Evolutionary conservation across 805 yeast species (phyloP).

Genomic region (Saccharomycopsis amapae): DNA sequence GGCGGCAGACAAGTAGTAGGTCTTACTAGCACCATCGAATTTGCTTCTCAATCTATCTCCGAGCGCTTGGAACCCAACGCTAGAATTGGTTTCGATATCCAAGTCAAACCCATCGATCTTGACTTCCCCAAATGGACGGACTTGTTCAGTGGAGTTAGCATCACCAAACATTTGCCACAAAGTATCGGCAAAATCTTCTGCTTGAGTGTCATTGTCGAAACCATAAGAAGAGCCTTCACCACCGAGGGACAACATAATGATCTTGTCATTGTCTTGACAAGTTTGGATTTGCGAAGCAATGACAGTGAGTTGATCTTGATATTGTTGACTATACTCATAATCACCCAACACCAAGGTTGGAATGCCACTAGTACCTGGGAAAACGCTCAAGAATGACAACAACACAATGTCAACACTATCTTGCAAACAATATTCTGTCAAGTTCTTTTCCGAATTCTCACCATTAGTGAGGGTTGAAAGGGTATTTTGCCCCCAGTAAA

Average conservation of each 20-base stretch:
- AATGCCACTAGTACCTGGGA: slow-evolving; percentile 40
- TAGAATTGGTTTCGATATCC: slow-evolving; percentile 60
- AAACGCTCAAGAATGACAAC: slow-evolving; percentile 60
- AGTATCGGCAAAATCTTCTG: slow-evolving; percentile 39
- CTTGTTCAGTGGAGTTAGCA: not conserved
- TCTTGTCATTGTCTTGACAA: slow-evolving; percentile 76
- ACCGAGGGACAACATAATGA: slow-evolving; percentile 63
- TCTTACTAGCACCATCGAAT: slow-evolving; percentile 29
- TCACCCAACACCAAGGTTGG: slow-evolving; percentile 31
- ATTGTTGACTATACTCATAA: slow-evolving; percentile 41
- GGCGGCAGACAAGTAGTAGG: slow-evolving; percentile 53
- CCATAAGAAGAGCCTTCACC: slow-evolving; percentile 34
- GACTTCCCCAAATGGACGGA: slow-evolving; percentile 42
- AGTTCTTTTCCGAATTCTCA: slow-evolving; percentile 29
- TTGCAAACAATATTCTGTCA: slow-evolving; percentile 55
- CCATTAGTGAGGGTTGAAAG: slow-evolving; percentile 43
- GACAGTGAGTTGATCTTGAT: slow-evolving; percentile 38
- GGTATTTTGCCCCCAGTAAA: slow-evolving; percentile 79
- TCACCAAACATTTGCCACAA: slow-evolving; percentile 58
- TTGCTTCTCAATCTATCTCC: slow-evolving; percentile 31
- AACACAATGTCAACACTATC: slow-evolving; percentile 66
- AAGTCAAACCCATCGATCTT: slow-evolving; percentile 84
- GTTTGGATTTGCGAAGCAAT: slow-evolving; percentile 64
- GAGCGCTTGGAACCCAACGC: slow-evolving; percentile 47
- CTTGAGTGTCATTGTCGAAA: slow-evolving; percentile 29